phyloP scores from a whole-genome alignment of 768 basidiomycete genomes.

The Suillus tomentosus region DNA sequence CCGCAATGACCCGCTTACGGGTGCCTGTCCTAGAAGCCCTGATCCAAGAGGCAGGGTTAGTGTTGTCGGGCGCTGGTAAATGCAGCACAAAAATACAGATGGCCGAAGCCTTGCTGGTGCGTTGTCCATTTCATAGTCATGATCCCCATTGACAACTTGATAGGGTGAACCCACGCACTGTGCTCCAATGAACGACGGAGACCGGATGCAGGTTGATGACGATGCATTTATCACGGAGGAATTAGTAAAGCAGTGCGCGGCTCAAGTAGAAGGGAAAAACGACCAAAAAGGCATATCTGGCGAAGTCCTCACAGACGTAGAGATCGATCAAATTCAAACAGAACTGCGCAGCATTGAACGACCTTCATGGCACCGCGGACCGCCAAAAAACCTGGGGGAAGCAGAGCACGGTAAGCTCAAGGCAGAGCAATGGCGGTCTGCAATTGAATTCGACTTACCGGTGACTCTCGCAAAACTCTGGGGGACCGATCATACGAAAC shows the following conservation, averaged over 20 bases:
- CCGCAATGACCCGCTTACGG: neutral
- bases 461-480: conserved; percentile 34
- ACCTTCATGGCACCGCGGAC: too few species aligned
- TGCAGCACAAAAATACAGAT: too few species aligned
- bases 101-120: conserved; percentile 7
- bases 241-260: conserved; percentile 1
- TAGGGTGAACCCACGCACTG: too few species aligned
- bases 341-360: neutral
- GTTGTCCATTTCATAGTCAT: neutral
- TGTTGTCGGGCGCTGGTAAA: too few species aligned
- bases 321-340: conserved; percentile 7
- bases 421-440: too few species aligned
- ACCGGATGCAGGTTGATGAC: neutral
- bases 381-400: too few species aligned
- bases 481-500: too few species aligned
- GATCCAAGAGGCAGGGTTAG: too few species aligned
- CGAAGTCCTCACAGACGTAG: neutral
- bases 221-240: neutral
- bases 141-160: too few species aligned
- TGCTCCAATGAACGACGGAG: too few species aligned
- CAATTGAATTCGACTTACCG: conserved; percentile 29
- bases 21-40: too few species aligned
- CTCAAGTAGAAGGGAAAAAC: neutral
- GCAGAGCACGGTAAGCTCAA: too few species aligned
- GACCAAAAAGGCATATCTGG: neutral